Base-by-base conservation (phyloP, 2,329 filamentous ascomycete species). In the Paecilomyces formosus region DNA sequence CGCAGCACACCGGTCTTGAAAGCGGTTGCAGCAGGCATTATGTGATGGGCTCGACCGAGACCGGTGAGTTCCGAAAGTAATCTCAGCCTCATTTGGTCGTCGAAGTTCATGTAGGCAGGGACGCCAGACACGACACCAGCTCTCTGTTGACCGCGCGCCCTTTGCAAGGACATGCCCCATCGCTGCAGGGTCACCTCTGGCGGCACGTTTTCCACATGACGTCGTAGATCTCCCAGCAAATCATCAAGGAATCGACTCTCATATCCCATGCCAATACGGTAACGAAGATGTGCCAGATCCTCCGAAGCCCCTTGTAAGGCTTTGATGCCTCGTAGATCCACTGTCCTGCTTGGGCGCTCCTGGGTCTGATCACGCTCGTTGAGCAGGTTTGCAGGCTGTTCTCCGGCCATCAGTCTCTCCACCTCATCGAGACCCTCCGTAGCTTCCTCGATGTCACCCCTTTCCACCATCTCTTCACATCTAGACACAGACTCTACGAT, bases 1-100 rank as follows among this genome's bases (percentile, higher is more conserved):
- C 89, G 87, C 61, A 96, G 78, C 12, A 96, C 85, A 0, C 89
- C 83, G 49, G 96, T 92, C 63, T 93, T 85, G 72, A 94, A 97
- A 0, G 87, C 85, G 45, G 87, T 83, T n/a, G 92, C 89, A 21
- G 94, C 94, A 35, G 87, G 84, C 3, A 86, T 86, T 1, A 93
- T 88, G 67, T 94, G 87, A 62, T 87, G 88, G 24, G 92, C 89
- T 54, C 90, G 84, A 62, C 91, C 86, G n/a, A 99, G 77, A 0
- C 94, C 93, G 33, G 84, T 81, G 59, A 99, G 80, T 63, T 87
- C 87, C 1, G 86, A 81, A 57, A 87, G 79, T 2, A 99, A 78
- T 60, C 88, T 83, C 9, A 82, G 77, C 53, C 92, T 88, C 31
- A 97, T 80, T 31, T 83, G 81, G 9, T 88, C 83, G 53, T 86